Evolutionary conservation across 371 early-diverging fungal species (phyloP), one percentile per base, ranked within the genome.

Genomic region (Mucor mucedo): DNA sequence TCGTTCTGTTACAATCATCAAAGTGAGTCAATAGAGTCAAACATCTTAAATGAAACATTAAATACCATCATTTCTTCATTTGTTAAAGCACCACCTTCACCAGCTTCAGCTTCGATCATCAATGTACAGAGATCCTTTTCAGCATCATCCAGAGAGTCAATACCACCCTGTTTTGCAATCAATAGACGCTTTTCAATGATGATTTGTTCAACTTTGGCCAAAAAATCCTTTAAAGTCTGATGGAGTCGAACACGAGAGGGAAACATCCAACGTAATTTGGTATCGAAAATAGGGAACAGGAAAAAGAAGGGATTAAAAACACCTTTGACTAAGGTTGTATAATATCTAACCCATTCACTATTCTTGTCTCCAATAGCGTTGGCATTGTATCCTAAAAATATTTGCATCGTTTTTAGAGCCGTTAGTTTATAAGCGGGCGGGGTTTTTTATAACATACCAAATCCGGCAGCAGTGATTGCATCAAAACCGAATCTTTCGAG

Each of bases 121-220:
- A 87, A 60, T 2, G 86, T 78, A 41, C 85, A 69, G 54, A 85
- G 58, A 40, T 85, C 86, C 10, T 70, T 78, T 42, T 80, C 80
- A 41, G 21, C 21, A 21, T 39, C 45, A 6, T 72, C 65, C 10
- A 65, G 64, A 21, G 9, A 2, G 5, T n/a, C 42, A 27, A 30
- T 13, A 7, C 1, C 29, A 35, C 4, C 35, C 13, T 56, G 60
- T 30, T 57, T 53, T 32, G 21, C 21, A 21, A 21, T 21, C 1
- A 21, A 21, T 21, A 21, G 0, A 21, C 75, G 63, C 38, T 75
- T 72, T 30, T 78, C 56, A 21, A 76, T 74, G 45, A 81, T 78
- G 33, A 87, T 70, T 1, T 28, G n/a, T 39, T 71, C 68, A 2
- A 77, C 13, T 41, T 73, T 68, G 2, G 13, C 35, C 27, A 59